phyloP scores from a whole-genome alignment of 2,329 filamentous ascomycete species.

The Aureobasidium leucospermi region DNA sequence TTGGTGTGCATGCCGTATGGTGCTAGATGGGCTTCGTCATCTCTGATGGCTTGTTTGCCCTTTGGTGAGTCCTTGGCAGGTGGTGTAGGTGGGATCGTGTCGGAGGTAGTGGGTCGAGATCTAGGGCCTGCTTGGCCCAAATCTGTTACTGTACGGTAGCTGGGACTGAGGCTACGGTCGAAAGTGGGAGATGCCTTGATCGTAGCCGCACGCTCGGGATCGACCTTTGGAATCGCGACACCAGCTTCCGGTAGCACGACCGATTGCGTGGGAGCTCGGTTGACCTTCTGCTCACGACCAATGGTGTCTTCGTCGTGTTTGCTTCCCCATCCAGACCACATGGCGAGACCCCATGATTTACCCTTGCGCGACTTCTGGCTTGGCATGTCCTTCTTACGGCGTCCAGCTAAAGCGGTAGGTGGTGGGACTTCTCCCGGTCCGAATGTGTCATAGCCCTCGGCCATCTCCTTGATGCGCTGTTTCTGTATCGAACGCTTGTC shows the following conservation, averaged over 20 bases:
- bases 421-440: slow-evolving; percentile 68
- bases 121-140: slow-evolving; percentile 2
- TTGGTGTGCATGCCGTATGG: slow-evolving; percentile 15
- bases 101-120: background rate
- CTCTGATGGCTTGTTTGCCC: background rate
- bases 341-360: slow-evolving; percentile 61
- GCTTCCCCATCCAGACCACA: slow-evolving; percentile 85
- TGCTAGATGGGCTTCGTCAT: background rate
- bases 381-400: slow-evolving; percentile 45
- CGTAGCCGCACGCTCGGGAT: background rate
- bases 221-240: background rate
- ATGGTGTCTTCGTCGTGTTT: slow-evolving; percentile 78
- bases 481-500: slow-evolving; percentile 66
- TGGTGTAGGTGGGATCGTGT: background rate
- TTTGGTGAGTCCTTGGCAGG: slow-evolving; percentile 4
- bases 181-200: background rate
- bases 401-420: slow-evolving; percentile 71
- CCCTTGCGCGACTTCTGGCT: slow-evolving; percentile 37
- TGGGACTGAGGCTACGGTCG: slow-evolving; percentile 7
- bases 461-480: slow-evolving; percentile 64
- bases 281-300: slow-evolving; percentile 48
- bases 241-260: slow-evolving; percentile 1
- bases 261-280: slow-evolving; percentile 22
- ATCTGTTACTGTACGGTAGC: slow-evolving; percentile 1
- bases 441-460: slow-evolving; percentile 63